These are phyloP conservation scores for Leccinum insolens DNA, from an alignment of 1,284 basidiomycete genomes.

Conservation along the genomic window DNA sequence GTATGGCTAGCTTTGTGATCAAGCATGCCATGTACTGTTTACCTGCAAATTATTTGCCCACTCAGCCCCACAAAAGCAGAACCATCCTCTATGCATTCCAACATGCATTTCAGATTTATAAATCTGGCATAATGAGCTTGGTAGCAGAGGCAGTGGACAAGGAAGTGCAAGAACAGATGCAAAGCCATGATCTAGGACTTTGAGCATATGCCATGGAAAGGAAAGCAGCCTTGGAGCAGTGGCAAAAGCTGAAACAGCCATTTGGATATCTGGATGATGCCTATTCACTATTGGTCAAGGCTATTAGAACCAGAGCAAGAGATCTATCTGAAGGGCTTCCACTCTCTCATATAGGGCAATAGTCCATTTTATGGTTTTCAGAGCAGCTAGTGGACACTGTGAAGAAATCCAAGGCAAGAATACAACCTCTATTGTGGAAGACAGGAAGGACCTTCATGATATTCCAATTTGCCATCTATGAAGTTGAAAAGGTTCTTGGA, in stretches of 20 bases:
- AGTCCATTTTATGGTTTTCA: not conserved
- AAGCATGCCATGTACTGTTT: not conserved
- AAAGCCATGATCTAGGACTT: not conserved
- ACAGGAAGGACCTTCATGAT: not conserved
- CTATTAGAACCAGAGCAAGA: not conserved
- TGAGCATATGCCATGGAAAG: not conserved
- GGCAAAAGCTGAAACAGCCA: not conserved
- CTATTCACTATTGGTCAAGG: not conserved
- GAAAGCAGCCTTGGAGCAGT: not conserved
- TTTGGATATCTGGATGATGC: not conserved
- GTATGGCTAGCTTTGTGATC: not conserved
- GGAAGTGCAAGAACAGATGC: not conserved
- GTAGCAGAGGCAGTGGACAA: not conserved
- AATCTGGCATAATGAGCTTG: not conserved
- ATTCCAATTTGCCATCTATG: not conserved
- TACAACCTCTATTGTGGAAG: not conserved
- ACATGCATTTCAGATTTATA: not conserved
- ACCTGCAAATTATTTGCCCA: not conserved
- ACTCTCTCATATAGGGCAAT: not conserved
- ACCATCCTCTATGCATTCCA: not conserved
- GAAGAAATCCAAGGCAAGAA: not conserved
- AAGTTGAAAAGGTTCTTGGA: not conserved
- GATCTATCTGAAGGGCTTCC: not conserved
- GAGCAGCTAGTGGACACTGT: not conserved
- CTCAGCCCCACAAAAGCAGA: not conserved